Evolutionary conservation across 257 asterid genomes (phyloP).

Genomic region (Mitragyna speciosa): DNA sequence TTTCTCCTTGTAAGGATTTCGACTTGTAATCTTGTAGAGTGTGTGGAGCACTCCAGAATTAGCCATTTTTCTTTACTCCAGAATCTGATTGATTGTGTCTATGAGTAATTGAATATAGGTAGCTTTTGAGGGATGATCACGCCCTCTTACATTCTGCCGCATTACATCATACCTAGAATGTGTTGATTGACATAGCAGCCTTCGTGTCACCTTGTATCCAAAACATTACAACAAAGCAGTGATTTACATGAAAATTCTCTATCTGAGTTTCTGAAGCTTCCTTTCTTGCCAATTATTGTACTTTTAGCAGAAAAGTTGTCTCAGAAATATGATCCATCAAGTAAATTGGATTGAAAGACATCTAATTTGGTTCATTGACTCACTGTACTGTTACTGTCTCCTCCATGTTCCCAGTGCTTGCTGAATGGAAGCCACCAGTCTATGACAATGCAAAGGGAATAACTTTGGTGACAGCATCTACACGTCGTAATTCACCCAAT

Average conservation of each 20-base stretch:
- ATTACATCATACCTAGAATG: too few relatives aligned
- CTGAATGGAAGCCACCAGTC: constrained; percentile 98
- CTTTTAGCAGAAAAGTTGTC: background rate
- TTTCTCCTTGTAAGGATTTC: background rate
- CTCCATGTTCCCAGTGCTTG: constrained; percentile 55
- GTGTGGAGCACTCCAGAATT: background rate
- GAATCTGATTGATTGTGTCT: too few relatives aligned
- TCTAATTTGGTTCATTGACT: background rate
- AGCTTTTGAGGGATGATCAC: background rate
- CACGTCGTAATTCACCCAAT: constrained; percentile 96
- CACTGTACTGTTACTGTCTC: constrained; percentile 14
- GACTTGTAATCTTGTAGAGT: too few relatives aligned
- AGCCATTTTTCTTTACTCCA: background rate
- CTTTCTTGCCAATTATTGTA: background rate
- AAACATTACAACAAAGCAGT: background rate
- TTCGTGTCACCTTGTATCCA: background rate
- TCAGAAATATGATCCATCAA: background rate
- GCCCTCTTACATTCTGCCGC: background rate
- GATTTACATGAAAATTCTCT: constrained; percentile 8
- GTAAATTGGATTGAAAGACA: background rate
- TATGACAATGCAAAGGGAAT: constrained; percentile 75
- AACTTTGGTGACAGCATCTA: constrained; percentile 81
- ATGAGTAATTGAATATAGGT: background rate
- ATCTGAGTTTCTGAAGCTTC: background rate
- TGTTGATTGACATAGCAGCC: too few relatives aligned